Evolutionary conservation across 2,329 filamentous ascomycete genomes (phyloP), one percentile per base, ranked within the genome.

Genomic region (Ceratocystis variospora): DNA sequence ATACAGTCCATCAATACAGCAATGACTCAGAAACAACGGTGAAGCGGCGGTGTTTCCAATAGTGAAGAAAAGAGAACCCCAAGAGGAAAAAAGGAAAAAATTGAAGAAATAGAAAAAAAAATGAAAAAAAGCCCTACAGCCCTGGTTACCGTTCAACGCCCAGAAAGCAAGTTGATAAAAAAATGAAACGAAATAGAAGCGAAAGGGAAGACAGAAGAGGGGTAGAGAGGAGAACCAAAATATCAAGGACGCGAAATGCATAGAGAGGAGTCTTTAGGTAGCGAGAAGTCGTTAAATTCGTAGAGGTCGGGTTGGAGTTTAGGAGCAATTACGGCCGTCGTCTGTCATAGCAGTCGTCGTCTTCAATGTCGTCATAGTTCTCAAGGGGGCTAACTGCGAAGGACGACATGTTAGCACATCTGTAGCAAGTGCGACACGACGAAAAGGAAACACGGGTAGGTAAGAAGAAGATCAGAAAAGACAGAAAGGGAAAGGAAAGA

Each of bases 91-190:
- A 50, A 53, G 61, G 53, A n/a, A 57, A 64, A 46, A 46, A 1
- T 22, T 22, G 22, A 22, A 22, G 22, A 22, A 61, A 59, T 37
- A 65, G 19, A 33, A 59, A 41, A 41, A n/a, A 63, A 10, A 50
- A 25, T n/a, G 45, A 59, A 4, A 22, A 22, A 55, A 63, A 46
- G 37, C 22, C 31, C 63, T 28, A 65, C 50, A 61, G 31, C 61
- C 62, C 48, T 59, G 50, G 63, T 59, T 45, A 65, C 63, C 63
- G 53, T 59, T 45, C 48, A 65, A 65, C 63, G 53, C 63, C 63
- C 19, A 65, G 63, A 65, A 57, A 41, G 53, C 50, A 65, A 59
- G 55, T 59, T 65, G 53, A 65, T 45, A 57, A 44, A 50, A n/a
- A n/a, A 64, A 41, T 57, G 19, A 63, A 46, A 63, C 10, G 25